phyloP scores from a whole-genome alignment of 2,329 filamentous ascomycete species.

The Stemphylium beticola region DNA sequence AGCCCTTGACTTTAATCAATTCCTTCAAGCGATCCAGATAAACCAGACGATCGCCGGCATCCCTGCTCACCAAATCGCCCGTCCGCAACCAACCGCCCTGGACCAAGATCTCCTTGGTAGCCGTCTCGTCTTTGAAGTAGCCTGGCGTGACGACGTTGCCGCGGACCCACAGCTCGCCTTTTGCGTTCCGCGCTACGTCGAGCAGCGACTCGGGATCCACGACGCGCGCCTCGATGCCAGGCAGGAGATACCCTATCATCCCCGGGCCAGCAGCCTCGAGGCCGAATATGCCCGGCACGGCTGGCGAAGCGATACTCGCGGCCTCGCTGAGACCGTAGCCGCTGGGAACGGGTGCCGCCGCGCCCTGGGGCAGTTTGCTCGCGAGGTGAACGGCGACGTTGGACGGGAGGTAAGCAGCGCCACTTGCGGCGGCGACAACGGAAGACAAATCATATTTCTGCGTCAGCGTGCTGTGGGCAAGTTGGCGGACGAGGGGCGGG shows the following conservation, averaged over 20 bases:
- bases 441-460: slow-evolving; percentile 37
- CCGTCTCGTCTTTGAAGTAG: slow-evolving; percentile 38
- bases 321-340: slow-evolving; percentile 42
- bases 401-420: slow-evolving; percentile 38
- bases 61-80: slow-evolving; percentile 36
- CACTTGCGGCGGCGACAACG: slow-evolving; percentile 29
- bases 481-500: slow-evolving; percentile 36
- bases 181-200: slow-evolving; percentile 31
- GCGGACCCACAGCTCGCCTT: slow-evolving; percentile 38
- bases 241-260: slow-evolving; percentile 37
- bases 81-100: slow-evolving; percentile 38
- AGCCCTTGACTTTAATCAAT: slow-evolving; percentile 58
- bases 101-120: slow-evolving; percentile 36
- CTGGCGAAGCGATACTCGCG: slow-evolving; percentile 34
- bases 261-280: slow-evolving; percentile 28
- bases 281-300: slow-evolving; percentile 34
- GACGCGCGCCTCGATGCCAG: slow-evolving; percentile 37
- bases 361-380: slow-evolving; percentile 35
- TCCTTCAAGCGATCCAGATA: slow-evolving; percentile 51
- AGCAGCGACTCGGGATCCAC: slow-evolving; percentile 35
- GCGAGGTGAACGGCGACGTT: slow-evolving; percentile 38
- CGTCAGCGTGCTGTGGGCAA: slow-evolving; percentile 34
- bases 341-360: slow-evolving; percentile 28
- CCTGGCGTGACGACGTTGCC: slow-evolving; percentile 39
- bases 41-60: slow-evolving; percentile 32